Conservation (phyloP, 2,329 filamentous ascomycete species). For the Sphaerulina vaccinii region DNA sequence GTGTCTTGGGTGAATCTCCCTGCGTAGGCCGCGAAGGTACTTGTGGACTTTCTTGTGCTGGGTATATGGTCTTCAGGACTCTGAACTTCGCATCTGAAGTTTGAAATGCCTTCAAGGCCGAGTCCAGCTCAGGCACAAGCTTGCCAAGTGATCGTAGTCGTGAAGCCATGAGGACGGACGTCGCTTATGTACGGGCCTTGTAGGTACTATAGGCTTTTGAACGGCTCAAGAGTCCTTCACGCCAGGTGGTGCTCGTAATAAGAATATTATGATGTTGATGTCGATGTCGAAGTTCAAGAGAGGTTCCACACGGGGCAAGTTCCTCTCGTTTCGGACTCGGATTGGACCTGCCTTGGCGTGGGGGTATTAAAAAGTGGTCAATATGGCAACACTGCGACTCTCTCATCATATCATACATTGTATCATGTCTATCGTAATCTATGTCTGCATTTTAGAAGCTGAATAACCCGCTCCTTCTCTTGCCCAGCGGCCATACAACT, state of each 20-base stretch:
- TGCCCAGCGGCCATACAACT: slow-evolving; percentile 50
- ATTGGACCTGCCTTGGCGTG: slow-evolving; percentile 2
- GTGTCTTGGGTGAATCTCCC: slow-evolving; percentile 40
- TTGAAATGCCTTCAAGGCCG: slow-evolving; percentile 46
- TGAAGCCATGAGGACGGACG: slow-evolving; percentile 11
- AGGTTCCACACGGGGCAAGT: background rate
- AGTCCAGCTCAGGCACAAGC: slow-evolving; percentile 35
- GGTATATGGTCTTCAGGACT: slow-evolving; percentile 38
- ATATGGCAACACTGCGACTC: background rate
- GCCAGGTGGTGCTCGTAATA: no score
- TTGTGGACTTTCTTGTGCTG: slow-evolving; percentile 16
- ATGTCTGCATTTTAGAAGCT: slow-evolving; percentile 33
- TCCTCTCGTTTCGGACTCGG: background rate
- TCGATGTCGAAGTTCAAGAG: background rate
- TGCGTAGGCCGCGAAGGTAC: slow-evolving; percentile 17
- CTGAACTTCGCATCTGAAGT: slow-evolving; percentile 39
- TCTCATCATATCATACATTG: slow-evolving; percentile 3
- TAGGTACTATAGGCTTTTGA: no score
- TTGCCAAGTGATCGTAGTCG: slow-evolving; percentile 17
- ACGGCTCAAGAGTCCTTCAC: no score
- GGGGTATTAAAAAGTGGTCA: background rate
- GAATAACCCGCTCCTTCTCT: slow-evolving; percentile 46
- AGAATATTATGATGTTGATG: no score
- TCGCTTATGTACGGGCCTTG: no score
- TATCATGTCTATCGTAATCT: slow-evolving; percentile 2